These are phyloP conservation scores for Linderniella brevidens DNA, from an alignment of 257 asterid species.

Conservation along the genomic window DNA sequence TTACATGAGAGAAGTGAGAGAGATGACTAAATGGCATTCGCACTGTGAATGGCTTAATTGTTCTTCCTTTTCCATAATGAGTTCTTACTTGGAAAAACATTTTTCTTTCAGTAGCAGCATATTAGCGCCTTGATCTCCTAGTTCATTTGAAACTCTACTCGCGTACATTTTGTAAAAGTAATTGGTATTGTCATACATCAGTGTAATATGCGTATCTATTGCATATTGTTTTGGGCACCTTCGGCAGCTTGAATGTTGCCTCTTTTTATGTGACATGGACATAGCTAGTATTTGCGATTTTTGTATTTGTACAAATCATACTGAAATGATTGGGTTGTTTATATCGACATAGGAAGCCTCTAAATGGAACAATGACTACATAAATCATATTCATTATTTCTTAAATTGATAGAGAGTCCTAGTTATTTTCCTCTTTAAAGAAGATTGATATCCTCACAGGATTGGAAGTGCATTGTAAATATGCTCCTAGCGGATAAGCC, in stretches of 20 bases:
- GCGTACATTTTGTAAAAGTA: conserved; percentile 4
- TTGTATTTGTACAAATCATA: no score
- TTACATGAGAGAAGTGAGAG: background rate
- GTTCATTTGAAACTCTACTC: background rate
- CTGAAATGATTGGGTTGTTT: no score
- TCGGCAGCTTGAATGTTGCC: no score
- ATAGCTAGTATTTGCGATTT: no score
- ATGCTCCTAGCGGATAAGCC: conserved; percentile 81
- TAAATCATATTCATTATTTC: background rate
- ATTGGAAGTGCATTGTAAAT: conserved; percentile 76
- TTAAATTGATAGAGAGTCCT: background rate
- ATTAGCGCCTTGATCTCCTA: background rate
- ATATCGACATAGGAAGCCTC: no score
- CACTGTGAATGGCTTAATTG: no score
- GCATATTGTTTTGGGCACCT: no score
- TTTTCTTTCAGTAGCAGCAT: conserved; percentile 5
- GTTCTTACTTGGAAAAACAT: background rate
- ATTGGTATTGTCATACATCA: background rate
- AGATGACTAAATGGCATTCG: no score
- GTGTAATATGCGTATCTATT: no score
- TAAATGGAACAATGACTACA: no score
- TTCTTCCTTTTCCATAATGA: no score
- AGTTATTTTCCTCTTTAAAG: conserved; percentile 8
- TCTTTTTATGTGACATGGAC: no score
- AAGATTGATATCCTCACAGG: conserved; percentile 32